These are phyloP conservation scores for Neopestalotiopsis rosae DNA, from an alignment of 2,329 filamentous ascomycete genomes.

Conservation along the genomic window DNA sequence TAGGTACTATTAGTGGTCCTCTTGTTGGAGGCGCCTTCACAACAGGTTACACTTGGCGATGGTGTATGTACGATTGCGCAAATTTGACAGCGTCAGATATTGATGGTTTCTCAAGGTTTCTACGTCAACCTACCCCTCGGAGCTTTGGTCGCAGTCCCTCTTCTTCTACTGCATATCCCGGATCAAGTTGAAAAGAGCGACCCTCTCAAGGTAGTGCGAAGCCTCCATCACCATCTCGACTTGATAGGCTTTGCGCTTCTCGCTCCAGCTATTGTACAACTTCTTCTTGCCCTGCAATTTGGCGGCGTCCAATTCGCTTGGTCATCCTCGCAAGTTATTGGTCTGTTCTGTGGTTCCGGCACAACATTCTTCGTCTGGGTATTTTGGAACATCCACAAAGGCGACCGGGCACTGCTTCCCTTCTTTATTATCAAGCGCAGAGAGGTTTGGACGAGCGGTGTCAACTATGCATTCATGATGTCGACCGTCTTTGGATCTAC, in stretches of 20 bases:
- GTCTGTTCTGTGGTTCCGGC: neutral
- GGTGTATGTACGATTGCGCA: neutral
- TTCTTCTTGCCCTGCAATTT: neutral
- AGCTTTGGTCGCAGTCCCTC: neutral
- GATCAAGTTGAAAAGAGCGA: neutral
- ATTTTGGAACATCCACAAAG: neutral
- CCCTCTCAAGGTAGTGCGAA: neutral
- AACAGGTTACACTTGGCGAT: slow-evolving; percentile 3
- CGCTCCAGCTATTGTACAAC: neutral
- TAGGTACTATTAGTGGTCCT: neutral
- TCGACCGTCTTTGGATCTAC: neutral
- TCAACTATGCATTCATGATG: slow-evolving; percentile 7
- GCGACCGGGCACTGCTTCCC: neutral
- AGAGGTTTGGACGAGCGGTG: slow-evolving; percentile 4
- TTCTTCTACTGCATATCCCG: neutral
- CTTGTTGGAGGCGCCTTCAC: slow-evolving; percentile 1
- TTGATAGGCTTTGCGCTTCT: neutral
- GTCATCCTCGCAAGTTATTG: neutral
- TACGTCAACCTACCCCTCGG: slow-evolving; percentile 24
- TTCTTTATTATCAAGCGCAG: neutral
- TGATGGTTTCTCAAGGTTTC: slow-evolving; percentile 19
- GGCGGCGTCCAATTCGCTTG: neutral
- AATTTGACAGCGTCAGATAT: neutral
- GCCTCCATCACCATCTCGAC: neutral
- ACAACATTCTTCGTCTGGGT: neutral